Evolutionary conservation across 1,284 basidiomycete species (phyloP).

Genomic region (Papiliotrema flavescens): DNA sequence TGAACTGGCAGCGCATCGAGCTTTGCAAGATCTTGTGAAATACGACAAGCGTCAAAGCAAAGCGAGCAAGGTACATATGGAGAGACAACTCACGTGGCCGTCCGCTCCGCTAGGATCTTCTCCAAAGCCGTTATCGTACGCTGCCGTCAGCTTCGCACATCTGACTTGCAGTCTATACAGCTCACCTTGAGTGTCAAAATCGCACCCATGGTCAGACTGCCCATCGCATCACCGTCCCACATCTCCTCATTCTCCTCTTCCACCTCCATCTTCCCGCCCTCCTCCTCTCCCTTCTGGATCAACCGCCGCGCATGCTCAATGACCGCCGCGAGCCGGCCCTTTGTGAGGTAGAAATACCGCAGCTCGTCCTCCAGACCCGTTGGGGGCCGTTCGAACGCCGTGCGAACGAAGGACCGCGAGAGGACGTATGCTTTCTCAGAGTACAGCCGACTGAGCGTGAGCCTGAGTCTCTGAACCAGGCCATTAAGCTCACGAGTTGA

Average conservation of each 20-base stretch:
- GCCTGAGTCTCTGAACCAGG: not conserved
- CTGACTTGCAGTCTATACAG: not conserved
- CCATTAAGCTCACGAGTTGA: conserved; percentile 55
- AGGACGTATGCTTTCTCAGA: conserved; percentile 85
- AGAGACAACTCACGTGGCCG: not conserved
- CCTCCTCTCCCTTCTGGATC: conserved; percentile 55
- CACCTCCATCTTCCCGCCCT: conserved; percentile 42
- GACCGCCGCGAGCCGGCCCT: conserved; percentile 64
- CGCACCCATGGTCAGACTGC: conserved; percentile 71
- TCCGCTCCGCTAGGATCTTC: conserved; percentile 10
- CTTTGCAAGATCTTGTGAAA: not conserved
- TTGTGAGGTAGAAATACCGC: conserved; percentile 66
- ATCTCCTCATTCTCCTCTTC: conserved; percentile 49
- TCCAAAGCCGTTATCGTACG: conserved; percentile 30
- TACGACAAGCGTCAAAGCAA: not conserved
- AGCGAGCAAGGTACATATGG: not conserved
- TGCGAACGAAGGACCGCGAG: conserved; percentile 79
- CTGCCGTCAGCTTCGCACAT: conserved; percentile 2
- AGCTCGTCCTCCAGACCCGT: conserved; percentile 71
- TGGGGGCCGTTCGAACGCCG: conserved; percentile 73
- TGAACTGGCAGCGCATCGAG: no score
- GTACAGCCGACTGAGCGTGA: conserved; percentile 29
- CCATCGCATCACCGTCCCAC: conserved; percentile 59
- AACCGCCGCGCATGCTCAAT: conserved; percentile 62
- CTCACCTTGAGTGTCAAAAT: conserved; percentile 62